Conservation (phyloP, 257 asterid species). For the Solanum medicagineum region DNA sequence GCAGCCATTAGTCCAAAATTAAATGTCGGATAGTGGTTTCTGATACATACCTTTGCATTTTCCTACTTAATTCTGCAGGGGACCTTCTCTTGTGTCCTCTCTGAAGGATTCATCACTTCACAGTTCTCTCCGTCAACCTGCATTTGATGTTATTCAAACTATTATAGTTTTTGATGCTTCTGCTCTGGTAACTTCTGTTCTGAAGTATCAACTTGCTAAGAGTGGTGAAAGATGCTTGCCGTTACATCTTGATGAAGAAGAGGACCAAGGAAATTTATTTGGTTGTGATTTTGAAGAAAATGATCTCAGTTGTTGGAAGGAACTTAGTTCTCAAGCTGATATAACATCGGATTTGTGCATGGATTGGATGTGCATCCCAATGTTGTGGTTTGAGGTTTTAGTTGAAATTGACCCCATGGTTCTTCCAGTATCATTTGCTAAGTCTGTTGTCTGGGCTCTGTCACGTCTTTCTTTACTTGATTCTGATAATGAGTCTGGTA, state of each 20-base stretch:
- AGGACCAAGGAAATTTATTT: constrained; percentile 40
- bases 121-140: constrained; percentile 86
- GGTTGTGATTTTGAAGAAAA: constrained; percentile 32
- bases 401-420: constrained; percentile 65
- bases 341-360: constrained; percentile 46
- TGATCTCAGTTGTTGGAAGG: constrained; percentile 71
- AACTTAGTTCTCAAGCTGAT: constrained; percentile 59
- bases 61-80: constrained; percentile 37
- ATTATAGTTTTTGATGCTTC: constrained; percentile 87
- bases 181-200: constrained; percentile 50
- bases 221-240: constrained; percentile 30
- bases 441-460: constrained; percentile 84
- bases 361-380: constrained; percentile 94
- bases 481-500: constrained; percentile 34
- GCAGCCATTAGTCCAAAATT: not conserved
- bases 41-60: not conserved
- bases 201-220: constrained; percentile 44
- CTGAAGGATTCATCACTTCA: constrained; percentile 72
- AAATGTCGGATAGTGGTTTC: not conserved
- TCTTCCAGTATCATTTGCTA: constrained; percentile 73
- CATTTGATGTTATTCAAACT: constrained; percentile 78
- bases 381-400: constrained; percentile 92
- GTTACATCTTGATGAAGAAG: constrained; percentile 36
- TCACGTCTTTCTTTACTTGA: constrained; percentile 76
- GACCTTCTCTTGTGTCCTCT: constrained; percentile 81